Conservation (phyloP, 2,329 filamentous ascomycete species). For the Macrophomina pseudophaseolina region DNA sequence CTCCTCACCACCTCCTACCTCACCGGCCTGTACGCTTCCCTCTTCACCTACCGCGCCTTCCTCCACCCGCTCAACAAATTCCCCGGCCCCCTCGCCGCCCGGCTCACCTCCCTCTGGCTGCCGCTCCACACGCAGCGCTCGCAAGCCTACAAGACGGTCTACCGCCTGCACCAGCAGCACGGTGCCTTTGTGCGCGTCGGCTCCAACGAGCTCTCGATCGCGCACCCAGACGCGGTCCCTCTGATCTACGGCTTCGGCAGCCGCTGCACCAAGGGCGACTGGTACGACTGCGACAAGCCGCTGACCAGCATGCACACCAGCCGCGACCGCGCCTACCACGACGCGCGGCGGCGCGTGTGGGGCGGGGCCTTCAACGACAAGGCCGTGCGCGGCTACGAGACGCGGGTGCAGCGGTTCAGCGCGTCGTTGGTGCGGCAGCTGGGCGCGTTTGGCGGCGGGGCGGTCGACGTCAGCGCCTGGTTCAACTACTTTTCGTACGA, state of each 20-base stretch:
- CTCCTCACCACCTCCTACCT: constrained; percentile 1
- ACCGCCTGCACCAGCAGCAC: constrained; percentile 7
- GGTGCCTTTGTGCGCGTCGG: constrained; percentile 26
- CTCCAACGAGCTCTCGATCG: constrained; percentile 35
- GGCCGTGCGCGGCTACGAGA: constrained; percentile 17
- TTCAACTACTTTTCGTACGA: constrained; percentile 53
- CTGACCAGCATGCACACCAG: constrained; percentile 36
- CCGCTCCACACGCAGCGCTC: neutral
- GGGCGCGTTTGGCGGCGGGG: constrained; percentile 31
- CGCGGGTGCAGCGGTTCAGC: neutral
- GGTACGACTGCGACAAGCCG: constrained; percentile 31
- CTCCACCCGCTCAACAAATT: constrained; percentile 46
- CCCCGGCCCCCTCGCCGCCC: constrained; percentile 18
- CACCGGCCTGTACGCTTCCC: constrained; percentile 37
- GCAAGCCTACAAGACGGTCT: constrained; percentile 21
- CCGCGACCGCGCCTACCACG: constrained; percentile 39
- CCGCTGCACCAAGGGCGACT: constrained; percentile 38
- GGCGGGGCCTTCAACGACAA: constrained; percentile 40
- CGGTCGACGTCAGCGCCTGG: constrained; percentile 39
- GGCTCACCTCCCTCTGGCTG: constrained; percentile 17
- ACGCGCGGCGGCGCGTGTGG: constrained; percentile 39
- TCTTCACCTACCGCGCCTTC: constrained; percentile 47
- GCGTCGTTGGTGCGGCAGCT: constrained; percentile 23
- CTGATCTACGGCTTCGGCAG: constrained; percentile 38
- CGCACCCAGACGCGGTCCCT: constrained; percentile 33